Percentiles rank a stretch among this genome's conserved stretches.
These are phyloP conservation scores for Hypoxylon sp. DNA, from an alignment of 2,329 filamentous ascomycete genomes.

Conservation along the genomic window DNA sequence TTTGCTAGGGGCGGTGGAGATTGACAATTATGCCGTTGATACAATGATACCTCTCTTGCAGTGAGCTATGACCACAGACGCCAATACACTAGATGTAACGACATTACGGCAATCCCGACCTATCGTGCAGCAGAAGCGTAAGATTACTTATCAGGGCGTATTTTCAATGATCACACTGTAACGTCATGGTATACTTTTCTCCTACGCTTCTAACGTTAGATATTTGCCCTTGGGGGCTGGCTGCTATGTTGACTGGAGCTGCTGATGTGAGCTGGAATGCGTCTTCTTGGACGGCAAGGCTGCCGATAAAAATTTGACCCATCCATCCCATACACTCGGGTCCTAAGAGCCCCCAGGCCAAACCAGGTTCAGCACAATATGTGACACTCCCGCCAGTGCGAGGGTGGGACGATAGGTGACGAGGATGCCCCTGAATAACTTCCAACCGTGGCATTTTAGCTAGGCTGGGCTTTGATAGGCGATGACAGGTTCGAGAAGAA, in stretches of 20 bases:
- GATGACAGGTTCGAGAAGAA: constrained; percentile 33
- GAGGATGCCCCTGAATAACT: constrained; percentile 48
- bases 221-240: constrained; percentile 11
- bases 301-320: constrained; percentile 32
- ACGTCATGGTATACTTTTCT: constrained; percentile 23
- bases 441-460: constrained; percentile 41
- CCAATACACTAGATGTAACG: constrained; percentile 43
- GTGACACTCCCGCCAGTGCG: constrained; percentile 35
- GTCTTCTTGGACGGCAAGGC: constrained; percentile 29
- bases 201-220: constrained; percentile 1
- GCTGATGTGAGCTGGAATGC: constrained; percentile 26
- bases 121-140: constrained; percentile 30
- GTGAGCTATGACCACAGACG: constrained; percentile 38
- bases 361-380: constrained; percentile 43
- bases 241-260: constrained; percentile 9
- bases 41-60: constrained; percentile 13
- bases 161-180: constrained; percentile 15
- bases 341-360: constrained; percentile 33
- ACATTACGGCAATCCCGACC: constrained; percentile 34
- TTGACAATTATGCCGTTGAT: constrained; percentile 36
- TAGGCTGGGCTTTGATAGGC: constrained; percentile 45
- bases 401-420: constrained; percentile 40
- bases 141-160: constrained; percentile 14
- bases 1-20: constrained; percentile 34
- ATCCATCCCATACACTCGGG: constrained; percentile 48